Evolutionary conservation across 1,139 yeast species (phyloP).

Genomic region (Pichia sp.): DNA sequence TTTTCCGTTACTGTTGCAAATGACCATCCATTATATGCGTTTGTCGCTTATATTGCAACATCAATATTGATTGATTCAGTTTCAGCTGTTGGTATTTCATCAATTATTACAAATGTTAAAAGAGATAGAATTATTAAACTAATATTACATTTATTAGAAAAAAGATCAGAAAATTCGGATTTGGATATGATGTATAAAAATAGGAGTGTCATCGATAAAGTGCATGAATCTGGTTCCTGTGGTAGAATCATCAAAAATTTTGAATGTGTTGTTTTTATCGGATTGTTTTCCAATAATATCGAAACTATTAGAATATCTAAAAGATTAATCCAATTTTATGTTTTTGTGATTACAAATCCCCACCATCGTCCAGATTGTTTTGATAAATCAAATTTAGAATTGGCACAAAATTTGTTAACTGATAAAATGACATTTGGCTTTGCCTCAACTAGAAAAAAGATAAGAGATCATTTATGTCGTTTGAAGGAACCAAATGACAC

Average conservation of each 20-base stretch:
- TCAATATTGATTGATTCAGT: constrained; percentile 21
- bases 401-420: constrained; percentile 45
- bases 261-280: constrained; percentile 23
- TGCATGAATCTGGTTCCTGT: constrained; percentile 21
- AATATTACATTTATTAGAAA: constrained; percentile 19
- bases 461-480: constrained; percentile 49
- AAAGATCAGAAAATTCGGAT: constrained; percentile 16
- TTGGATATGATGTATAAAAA: constrained; percentile 7
- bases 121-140: constrained; percentile 20
- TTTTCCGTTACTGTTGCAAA: constrained; percentile 22
- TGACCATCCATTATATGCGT: constrained; percentile 10
- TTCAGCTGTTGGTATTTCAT: constrained; percentile 20
- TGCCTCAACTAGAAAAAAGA: constrained; percentile 67
- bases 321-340: constrained; percentile 20
- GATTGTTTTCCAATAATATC: constrained; percentile 23
- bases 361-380: constrained; percentile 30
- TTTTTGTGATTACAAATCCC: constrained; percentile 16
- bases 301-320: constrained; percentile 25
- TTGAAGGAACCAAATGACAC: constrained; percentile 56
- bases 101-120: constrained; percentile 12
- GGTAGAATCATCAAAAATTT: constrained; percentile 20
- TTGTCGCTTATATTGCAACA: constrained; percentile 21
- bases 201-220: constrained; percentile 2
- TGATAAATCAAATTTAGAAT: constrained; percentile 36
- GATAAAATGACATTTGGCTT: constrained; percentile 69